These are phyloP conservation scores for Sugiyamaella floridensis DNA, from an alignment of 805 yeast genomes.

Conservation along the genomic window DNA sequence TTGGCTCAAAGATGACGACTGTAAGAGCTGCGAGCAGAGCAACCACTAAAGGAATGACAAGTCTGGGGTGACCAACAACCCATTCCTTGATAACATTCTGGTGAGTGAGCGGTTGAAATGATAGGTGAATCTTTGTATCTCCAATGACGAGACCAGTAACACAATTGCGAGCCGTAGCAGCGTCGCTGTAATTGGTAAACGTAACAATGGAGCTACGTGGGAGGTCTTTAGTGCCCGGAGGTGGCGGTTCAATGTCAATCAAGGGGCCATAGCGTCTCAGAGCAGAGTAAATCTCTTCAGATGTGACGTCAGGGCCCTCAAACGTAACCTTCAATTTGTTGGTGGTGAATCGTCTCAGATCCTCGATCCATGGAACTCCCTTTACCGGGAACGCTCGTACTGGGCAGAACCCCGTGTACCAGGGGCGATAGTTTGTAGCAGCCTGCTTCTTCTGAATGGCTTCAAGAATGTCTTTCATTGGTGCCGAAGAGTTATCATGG, in stretches of 20 bases:
- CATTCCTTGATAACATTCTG: constrained; percentile 42
- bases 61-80: constrained; percentile 68
- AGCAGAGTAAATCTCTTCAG: constrained; percentile 72
- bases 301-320: constrained; percentile 69
- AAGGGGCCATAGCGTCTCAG: constrained; percentile 86
- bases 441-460: constrained; percentile 40
- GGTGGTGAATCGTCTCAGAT: constrained; percentile 71
- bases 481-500: constrained; percentile 12
- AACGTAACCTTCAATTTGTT: constrained; percentile 55
- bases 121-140: constrained; percentile 63
- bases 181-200: constrained; percentile 54
- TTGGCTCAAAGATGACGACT: constrained; percentile 86
- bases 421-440: constrained; percentile 22
- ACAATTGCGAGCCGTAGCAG: constrained; percentile 86
- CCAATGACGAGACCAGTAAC: constrained; percentile 62
- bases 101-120: constrained; percentile 57
- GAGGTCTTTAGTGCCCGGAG: constrained; percentile 37
- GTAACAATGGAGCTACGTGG: constrained; percentile 49
- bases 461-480: constrained; percentile 43
- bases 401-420: constrained; percentile 36
- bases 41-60: constrained; percentile 70
- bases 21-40: constrained; percentile 78
- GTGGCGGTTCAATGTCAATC: constrained; percentile 53
- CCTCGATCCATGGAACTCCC: constrained; percentile 97
- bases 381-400: constrained; percentile 66